Conservation (phyloP, 2,329 filamentous ascomycete genomes). For the Emydomyces testavorans region DNA sequence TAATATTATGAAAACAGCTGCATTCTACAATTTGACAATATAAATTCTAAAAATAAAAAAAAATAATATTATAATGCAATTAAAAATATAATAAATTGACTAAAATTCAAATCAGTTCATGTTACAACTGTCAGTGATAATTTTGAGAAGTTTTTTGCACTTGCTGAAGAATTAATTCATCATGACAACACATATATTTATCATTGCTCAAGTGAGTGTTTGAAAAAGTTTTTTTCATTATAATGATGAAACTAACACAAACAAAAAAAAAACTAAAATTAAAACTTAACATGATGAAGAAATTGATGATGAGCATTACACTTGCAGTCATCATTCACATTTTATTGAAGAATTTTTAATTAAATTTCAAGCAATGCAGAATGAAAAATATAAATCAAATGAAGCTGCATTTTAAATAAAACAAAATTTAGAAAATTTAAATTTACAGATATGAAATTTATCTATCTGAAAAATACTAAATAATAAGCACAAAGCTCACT, state of each 20-base stretch:
- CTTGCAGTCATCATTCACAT: conserved; percentile 68
- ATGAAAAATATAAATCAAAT: conserved; percentile 76
- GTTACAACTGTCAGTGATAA: conserved; percentile 86
- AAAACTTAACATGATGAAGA: conserved; percentile 71
- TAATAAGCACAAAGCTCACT: conserved; percentile 43
- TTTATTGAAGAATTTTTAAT: conserved; percentile 57
- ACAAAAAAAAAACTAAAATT: conserved; percentile 57
- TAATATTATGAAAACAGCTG: conserved; percentile 67
- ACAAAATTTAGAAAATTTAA: conserved; percentile 66
- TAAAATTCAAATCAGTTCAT: conserved; percentile 61
- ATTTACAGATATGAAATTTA: conserved; percentile 94
- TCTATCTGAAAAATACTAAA: conserved; percentile 72
- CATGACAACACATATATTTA: conserved; percentile 68
- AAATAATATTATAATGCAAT: conserved; percentile 85
- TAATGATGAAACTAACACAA: conserved; percentile 18
- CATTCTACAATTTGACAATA: conserved; percentile 79
- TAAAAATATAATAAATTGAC: conserved; percentile 73
- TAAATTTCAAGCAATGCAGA: conserved; percentile 82
- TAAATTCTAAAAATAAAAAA: conserved; percentile 87
- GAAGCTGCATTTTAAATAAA: conserved; percentile 88
- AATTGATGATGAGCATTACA: conserved; percentile 58
- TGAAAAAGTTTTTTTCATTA: neutral
- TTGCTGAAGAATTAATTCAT: conserved; percentile 72
- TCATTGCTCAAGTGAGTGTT: conserved; percentile 54
- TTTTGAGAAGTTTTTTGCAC: conserved; percentile 75